Conservation (phyloP, 176 grass and related monocot species). For the Oryza punctata region DNA sequence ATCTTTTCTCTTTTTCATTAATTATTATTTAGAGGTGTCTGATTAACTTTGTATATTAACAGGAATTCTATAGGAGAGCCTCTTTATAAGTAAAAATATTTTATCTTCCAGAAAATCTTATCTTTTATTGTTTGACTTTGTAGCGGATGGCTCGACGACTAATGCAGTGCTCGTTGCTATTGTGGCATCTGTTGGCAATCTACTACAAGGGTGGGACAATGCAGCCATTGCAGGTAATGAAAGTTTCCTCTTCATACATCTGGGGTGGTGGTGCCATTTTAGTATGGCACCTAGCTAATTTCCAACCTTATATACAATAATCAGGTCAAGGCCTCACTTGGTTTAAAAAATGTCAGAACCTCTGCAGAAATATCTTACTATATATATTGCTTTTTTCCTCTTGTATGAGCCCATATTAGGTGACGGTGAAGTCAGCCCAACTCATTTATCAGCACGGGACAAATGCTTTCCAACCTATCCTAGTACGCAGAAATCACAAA, state of each 20-base stretch:
- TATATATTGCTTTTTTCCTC: too few species aligned
- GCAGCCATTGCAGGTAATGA: slow-evolving; percentile 35
- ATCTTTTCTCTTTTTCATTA: too few species aligned
- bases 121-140: not conserved
- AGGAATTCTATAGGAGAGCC: too few species aligned
- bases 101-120: not conserved
- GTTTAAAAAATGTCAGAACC: not conserved
- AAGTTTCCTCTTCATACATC: too few species aligned
- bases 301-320: not conserved
- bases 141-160: not conserved
- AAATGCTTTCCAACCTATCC: too few species aligned
- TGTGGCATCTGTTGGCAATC: slow-evolving; percentile 46
- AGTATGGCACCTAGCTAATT: not conserved
- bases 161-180: slow-evolving; percentile 32
- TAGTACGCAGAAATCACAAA: too few species aligned
- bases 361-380: slow-evolving; percentile 10
- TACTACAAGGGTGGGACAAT: slow-evolving; percentile 72
- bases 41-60: not conserved
- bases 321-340: not conserved
- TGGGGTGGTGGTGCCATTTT: not conserved
- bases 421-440: too few species aligned
- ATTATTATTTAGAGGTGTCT: too few species aligned
- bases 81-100: too few species aligned
- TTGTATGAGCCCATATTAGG: too few species aligned
- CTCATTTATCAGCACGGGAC: too few species aligned